Evolutionary conservation across 345 rosid species (phyloP), one percentile per base, ranked within the genome.

Genomic region (Jatropha curcas): DNA sequence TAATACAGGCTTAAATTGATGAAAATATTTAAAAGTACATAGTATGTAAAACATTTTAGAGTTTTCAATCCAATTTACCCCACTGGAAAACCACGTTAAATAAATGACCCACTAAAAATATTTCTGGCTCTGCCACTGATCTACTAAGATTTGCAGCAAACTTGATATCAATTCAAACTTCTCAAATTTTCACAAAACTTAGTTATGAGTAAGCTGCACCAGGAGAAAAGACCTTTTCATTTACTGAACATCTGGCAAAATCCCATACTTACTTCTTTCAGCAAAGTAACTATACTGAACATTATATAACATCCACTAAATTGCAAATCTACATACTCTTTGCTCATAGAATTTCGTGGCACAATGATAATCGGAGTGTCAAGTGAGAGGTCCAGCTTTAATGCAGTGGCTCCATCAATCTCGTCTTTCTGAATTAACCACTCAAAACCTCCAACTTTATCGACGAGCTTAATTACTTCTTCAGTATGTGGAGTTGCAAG

Each of bases 371-470:
- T 87, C 27, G 99, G 98, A 73, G 94, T 88, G 77, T 95, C 99
- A 25, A 95, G 91, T 43, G 96, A 88, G 75, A 95, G 98, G 77
- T 95, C 98, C 77, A 95, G 84, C 90, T 91, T 95, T 70, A 95
- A 71, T 20, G 99, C 96, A 77, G 94, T 79, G 70, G 98, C 87
- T 72, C 99, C 99, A 76, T 95, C 99, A 75, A 95, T 91, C 81
- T 95, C 99, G 73, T 88, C 85, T 80, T 95, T 95, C 82, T 92
- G 90, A 81, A 95, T 87, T 67, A 92, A 82, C 99, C 99, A 89
- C 91, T 95, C 99, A 81, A 95, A 88, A 72, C 84, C 99, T 59
- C 99, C 99, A 82, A 95, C 98, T 86, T 91, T 95, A 81, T 92
- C 99, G 69, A 88, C 98, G 71, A 95, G 96, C 82, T 92, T 88